Base-by-base conservation (phyloP, 1,284 basidiomycete species). In the Ustilago crameri region DNA sequence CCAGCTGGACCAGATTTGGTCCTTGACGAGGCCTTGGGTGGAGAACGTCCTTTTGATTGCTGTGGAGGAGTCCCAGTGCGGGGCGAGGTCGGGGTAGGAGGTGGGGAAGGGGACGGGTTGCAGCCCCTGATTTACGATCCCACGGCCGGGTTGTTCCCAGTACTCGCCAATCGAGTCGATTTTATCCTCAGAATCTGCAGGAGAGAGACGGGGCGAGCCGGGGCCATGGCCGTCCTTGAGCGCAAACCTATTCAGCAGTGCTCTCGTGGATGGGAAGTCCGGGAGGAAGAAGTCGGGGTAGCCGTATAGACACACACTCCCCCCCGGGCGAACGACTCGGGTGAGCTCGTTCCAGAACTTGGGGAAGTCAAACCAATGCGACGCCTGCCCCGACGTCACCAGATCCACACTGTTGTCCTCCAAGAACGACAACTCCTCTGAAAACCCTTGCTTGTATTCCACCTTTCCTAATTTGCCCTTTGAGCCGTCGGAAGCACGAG, bases 361-460 rank as follows among this genome's bases (percentile, higher is more conserved):
- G 3, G 83, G 79, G 87, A 91, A 91, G 76, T 93, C 86, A 79
- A 94, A 94, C 92, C 92, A 94, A 81, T 95, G 93, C 0, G 89
- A 89, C 0, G 93, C 89, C 83, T 93, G 93, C 1, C 90, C 91
- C 91, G 62, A 86, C 5, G 91, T 87, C 35, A 92, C 85, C 57
- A 95, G 82, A 82, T 95, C 93, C 3, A 92, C 89, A 45, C 87
- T 89, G 1, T 83, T 85, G 40, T 88, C 86, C 24, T 85, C 81
- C 3, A 90, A 61, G 48, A 88, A 87, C 0, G 82, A 56, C 9
- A 92, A 84, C 10, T 87, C 84, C 74, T 92, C 91, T 3, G 88
- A 88, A 5, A 84, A 67, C 12, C 86, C 87, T 74, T 88, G 86
- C 3, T 86, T 83, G 70, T 88, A 89, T 45, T 63, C 68, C 26